Conservation (phyloP, 305 asterid species). For the Striga hermonthica region DNA sequence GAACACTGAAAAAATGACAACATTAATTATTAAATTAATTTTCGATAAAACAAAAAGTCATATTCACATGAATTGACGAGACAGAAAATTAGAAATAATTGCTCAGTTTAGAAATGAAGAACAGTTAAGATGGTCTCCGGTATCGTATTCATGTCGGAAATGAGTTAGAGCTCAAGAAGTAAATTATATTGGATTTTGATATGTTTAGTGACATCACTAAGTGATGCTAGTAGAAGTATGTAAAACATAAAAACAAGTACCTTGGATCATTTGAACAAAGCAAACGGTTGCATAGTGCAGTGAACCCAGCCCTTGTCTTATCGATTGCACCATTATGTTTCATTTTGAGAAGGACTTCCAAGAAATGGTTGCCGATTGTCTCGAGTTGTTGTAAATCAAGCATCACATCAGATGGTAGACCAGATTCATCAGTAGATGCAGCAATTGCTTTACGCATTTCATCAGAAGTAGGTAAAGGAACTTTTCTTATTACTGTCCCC, state of each 20-base stretch:
- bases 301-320: conserved; percentile 98
- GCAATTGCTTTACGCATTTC: conserved; percentile 41
- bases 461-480: conserved; percentile 79
- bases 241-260: conserved; percentile 37
- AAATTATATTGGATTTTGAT: too few relatives aligned
- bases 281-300: conserved; percentile 95
- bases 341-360: conserved; percentile 96
- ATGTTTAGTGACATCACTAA: too few relatives aligned
- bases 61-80: neutral
- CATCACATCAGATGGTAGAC: conserved; percentile 48
- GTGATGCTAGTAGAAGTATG: neutral
- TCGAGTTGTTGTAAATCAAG: conserved; percentile 84
- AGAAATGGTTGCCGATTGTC: conserved; percentile 88
- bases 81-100: too few relatives aligned
- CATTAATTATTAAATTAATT: too few relatives aligned
- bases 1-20: neutral
- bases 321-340: conserved; percentile 97
- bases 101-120: neutral
- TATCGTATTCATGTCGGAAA: neutral
- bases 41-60: neutral
- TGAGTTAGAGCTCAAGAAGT: neutral
- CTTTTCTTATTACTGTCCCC: conserved; percentile 86
- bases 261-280: conserved; percentile 92
- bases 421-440: conserved; percentile 31
- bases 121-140: neutral